Conservation (phyloP, 225 moss, liverwort and hornwort genomes). For the Sphagnum contortum region DNA sequence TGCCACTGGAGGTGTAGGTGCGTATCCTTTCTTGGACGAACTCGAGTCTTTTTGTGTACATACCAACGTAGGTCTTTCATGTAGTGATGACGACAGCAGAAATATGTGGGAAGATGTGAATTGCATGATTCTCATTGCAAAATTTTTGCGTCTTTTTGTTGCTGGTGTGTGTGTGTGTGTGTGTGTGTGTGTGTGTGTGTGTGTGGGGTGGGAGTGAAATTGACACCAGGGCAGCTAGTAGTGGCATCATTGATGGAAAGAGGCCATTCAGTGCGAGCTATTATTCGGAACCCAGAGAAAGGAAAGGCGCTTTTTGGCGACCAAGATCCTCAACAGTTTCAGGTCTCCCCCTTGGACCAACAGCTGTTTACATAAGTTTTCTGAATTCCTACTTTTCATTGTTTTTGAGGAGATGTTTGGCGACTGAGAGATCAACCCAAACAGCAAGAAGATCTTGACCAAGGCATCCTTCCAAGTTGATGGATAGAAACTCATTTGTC, state of each 20-base stretch:
- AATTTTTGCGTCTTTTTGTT: background rate
- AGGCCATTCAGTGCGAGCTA: constrained; percentile 64
- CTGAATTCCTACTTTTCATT: too few species aligned
- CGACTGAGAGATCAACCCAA: too few species aligned
- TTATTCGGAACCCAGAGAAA: constrained; percentile 71
- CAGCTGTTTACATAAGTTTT: background rate
- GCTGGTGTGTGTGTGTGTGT: background rate
- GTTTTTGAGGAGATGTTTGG: too few species aligned
- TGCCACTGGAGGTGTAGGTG: constrained; percentile 84
- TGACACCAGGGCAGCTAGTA: constrained; percentile 80
- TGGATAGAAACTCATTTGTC: too few species aligned
- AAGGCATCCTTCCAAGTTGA: too few species aligned
- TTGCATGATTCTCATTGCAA: too few species aligned
- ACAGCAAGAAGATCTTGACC: too few species aligned
- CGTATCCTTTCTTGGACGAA: background rate
- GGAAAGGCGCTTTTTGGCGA: constrained; percentile 69
- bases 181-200: background rate
- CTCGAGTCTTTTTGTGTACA: background rate
- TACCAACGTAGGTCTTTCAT: too few species aligned
- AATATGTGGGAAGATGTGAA: too few species aligned
- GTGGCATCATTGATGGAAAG: constrained; percentile 80
- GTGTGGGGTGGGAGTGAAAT: constrained; percentile 4
- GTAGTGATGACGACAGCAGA: too few species aligned
- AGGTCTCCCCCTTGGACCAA: constrained; percentile 21
- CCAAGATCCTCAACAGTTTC: constrained; percentile 40